Evolutionary conservation across 192 early-diverging fungal genomes (phyloP).

Genomic region (Backusella tarrabulga): DNA sequence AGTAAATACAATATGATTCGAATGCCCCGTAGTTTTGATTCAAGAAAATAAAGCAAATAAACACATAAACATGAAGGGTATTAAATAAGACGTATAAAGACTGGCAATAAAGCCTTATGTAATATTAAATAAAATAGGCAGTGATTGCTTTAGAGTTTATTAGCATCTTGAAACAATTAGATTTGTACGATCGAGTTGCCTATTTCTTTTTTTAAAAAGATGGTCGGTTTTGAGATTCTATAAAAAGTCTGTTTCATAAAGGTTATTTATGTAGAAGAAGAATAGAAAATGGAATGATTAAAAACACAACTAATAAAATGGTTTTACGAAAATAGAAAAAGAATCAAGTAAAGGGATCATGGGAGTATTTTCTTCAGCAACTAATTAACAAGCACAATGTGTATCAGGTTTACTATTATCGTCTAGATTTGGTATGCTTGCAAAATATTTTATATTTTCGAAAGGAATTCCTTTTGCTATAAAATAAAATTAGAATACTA

Average conservation of each 20-base stretch:
- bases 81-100: background rate
- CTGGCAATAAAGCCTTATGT: background rate
- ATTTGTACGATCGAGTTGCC: background rate
- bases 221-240: background rate
- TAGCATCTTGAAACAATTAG: background rate
- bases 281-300: background rate
- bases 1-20: background rate
- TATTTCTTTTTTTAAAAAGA: background rate
- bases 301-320: background rate
- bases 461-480: conserved; percentile 28
- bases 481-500: background rate
- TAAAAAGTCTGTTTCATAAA: background rate
- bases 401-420: background rate
- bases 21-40: background rate
- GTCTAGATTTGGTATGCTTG: background rate
- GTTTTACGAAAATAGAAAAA: background rate
- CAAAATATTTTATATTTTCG: conserved; percentile 23
- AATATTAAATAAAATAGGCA: background rate
- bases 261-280: background rate
- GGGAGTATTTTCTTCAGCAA: background rate
- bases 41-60: background rate
- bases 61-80: background rate
- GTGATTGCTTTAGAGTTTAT: background rate
- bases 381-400: background rate
- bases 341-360: background rate